Conservation (phyloP, 768 basidiomycete genomes). For the Lactifluus subvellereus region DNA sequence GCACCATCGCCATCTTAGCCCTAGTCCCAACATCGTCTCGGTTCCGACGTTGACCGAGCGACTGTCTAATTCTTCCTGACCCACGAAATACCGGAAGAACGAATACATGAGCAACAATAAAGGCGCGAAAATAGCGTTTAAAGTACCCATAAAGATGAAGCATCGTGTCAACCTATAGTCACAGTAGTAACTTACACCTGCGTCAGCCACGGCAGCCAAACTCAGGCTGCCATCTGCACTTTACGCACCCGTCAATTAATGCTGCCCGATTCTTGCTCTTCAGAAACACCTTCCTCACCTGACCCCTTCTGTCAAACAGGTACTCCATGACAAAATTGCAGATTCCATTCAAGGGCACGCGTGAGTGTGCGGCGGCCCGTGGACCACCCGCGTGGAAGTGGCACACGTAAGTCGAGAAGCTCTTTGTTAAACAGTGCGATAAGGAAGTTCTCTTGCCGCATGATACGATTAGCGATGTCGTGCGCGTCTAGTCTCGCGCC, state of each 20-base stretch:
- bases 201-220: constrained; percentile 2
- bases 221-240: neutral
- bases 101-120: constrained; percentile 98
- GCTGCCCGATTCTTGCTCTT: constrained; percentile 73
- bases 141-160: constrained; percentile 93
- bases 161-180: constrained; percentile 62
- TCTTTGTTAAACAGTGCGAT: constrained; percentile 98
- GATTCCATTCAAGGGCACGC: constrained; percentile 92
- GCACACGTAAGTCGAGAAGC: constrained; percentile 79
- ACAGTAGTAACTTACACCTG: neutral
- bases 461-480: constrained; percentile 45
- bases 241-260: constrained; percentile 71
- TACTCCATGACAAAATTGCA: constrained; percentile 93
- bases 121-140: constrained; percentile 96
- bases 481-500: constrained; percentile 84
- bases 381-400: constrained; percentile 59
- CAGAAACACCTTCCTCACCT: constrained; percentile 86
- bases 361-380: constrained; percentile 72
- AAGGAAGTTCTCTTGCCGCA: constrained; percentile 97
- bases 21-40: constrained; percentile 90
- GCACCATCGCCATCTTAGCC: constrained; percentile 65
- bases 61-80: constrained; percentile 82
- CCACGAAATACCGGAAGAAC: constrained; percentile 41
- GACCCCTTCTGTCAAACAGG: constrained; percentile 85
- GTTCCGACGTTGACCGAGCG: constrained; percentile 92